Evolutionary conservation across 345 rosid species (phyloP).

Genomic region (Pelargonium nanum): DNA sequence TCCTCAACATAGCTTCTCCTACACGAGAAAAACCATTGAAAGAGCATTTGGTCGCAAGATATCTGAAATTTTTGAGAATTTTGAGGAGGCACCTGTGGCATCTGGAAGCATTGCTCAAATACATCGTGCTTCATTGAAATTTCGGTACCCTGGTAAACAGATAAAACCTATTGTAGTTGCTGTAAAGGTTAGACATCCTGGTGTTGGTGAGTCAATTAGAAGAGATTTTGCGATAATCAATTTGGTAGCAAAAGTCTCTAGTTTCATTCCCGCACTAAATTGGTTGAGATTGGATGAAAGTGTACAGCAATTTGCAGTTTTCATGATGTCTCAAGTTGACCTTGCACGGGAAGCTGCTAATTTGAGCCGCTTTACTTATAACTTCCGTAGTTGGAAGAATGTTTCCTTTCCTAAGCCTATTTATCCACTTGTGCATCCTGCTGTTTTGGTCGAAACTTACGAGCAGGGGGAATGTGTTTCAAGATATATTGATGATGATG

Average conservation of each 20-base stretch:
- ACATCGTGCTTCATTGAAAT: slow-evolving; percentile 76
- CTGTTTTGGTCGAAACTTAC: slow-evolving; percentile 88
- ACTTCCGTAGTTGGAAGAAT: slow-evolving; percentile 85
- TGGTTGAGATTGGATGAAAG: slow-evolving; percentile 98
- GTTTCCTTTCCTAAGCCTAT: slow-evolving; percentile 97
- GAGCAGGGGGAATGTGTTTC: slow-evolving; percentile 94
- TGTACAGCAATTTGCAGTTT: slow-evolving; percentile 85
- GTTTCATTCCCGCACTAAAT: slow-evolving; percentile 58
- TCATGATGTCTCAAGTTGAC: slow-evolving; percentile 98
- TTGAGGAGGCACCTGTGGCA: slow-evolving; percentile 89
- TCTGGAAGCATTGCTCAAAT: slow-evolving; percentile 99
- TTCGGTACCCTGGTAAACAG: slow-evolving; percentile 65
- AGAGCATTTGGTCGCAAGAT: slow-evolving; percentile 85
- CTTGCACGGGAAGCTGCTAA: slow-evolving; percentile 99
- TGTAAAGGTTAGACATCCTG: slow-evolving; percentile 97
- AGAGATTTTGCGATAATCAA: slow-evolving; percentile 84
- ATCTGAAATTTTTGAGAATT: slow-evolving; percentile 69
- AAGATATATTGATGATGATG: slow-evolving; percentile 73
- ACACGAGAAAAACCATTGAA: slow-evolving; percentile 71
- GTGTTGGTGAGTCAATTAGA: slow-evolving; percentile 81
- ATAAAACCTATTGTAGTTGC: slow-evolving; percentile 69
- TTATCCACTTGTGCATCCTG: slow-evolving; percentile 90
- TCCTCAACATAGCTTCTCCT: slow-evolving; percentile 82
- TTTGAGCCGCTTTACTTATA: slow-evolving; percentile 81
- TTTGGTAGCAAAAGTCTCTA: slow-evolving; percentile 56